These are phyloP conservation scores for Tanacetum coccineum DNA, from an alignment of 129 eudicot genomes.

Conservation along the genomic window DNA sequence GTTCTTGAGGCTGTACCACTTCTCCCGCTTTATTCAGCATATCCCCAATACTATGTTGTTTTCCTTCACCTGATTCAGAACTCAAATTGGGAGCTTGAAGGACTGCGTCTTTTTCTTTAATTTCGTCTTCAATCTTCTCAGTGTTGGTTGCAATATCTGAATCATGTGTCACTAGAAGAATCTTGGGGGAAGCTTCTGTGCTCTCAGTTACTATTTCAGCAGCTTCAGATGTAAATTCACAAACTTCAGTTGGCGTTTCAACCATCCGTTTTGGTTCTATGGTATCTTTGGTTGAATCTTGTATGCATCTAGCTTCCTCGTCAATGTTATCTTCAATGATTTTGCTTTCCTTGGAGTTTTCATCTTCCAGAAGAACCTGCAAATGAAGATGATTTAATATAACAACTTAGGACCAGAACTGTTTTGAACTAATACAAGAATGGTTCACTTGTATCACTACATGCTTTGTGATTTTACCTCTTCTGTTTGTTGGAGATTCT, in stretches of 20 bases:
- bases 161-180: constrained; percentile 17
- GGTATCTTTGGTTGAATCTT: constrained; percentile 15
- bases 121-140: constrained; percentile 17
- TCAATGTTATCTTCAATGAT: constrained; percentile 13
- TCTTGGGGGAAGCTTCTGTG: constrained; percentile 20
- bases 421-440: constrained; percentile 14
- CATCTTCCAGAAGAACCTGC: constrained; percentile 26
- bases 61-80: constrained; percentile 20
- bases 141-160: constrained; percentile 11
- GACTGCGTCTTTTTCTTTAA: constrained; percentile 15
- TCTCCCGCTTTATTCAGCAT: constrained; percentile 13
- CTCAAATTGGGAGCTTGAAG: constrained; percentile 22
- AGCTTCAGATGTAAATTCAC: constrained; percentile 25
- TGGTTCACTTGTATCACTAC: not conserved
- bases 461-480: not conserved
- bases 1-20: constrained; percentile 19
- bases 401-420: constrained; percentile 14
- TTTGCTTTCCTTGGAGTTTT: constrained; percentile 21
- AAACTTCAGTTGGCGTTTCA: constrained; percentile 23
- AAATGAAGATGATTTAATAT: constrained; percentile 17
- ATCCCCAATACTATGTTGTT: constrained; percentile 17
- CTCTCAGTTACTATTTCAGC: constrained; percentile 18
- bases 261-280: constrained; percentile 1
- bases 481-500: not conserved
- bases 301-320: constrained; percentile 14